Conservation (phyloP, 2,329 filamentous ascomycete genomes). For the Xylariaceae sp. region DNA sequence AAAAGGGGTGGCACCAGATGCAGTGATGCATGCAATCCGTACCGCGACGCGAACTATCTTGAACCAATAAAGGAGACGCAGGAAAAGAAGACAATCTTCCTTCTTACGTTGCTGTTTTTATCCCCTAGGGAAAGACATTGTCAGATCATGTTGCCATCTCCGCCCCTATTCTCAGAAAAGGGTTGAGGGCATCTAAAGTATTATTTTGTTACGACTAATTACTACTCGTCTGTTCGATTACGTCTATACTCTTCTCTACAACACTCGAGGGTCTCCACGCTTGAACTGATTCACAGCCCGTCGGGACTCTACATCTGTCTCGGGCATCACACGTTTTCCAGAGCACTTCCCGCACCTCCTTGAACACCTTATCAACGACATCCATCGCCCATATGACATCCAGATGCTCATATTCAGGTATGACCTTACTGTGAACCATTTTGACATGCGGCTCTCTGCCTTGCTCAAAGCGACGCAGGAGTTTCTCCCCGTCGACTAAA, state of each 20-base stretch:
- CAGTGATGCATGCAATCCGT: neutral
- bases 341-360: conserved; percentile 72
- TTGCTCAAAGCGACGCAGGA: conserved; percentile 68
- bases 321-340: conserved; percentile 67
- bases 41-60: neutral
- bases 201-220: conserved; percentile 23
- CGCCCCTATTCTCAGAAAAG: too few relatives aligned
- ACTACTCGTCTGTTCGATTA: conserved; percentile 32
- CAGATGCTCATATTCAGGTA: conserved; percentile 86
- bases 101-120: too few relatives aligned
- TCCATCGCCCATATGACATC: conserved; percentile 97
- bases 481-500: conserved; percentile 72
- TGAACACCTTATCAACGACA: conserved; percentile 73
- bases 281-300: conserved; percentile 52
- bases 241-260: conserved; percentile 12
- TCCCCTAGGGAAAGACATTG: too few relatives aligned
- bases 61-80: neutral
- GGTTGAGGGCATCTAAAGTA: too few relatives aligned
- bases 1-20: too few relatives aligned
- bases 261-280: conserved; percentile 34
- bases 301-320: conserved; percentile 56
- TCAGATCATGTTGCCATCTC: too few relatives aligned
- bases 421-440: conserved; percentile 75
- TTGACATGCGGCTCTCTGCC: conserved; percentile 76
- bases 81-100: neutral